These are phyloP conservation scores for Parietaria judaica DNA, from an alignment of 306 rosid genomes.

Conservation along the genomic window DNA sequence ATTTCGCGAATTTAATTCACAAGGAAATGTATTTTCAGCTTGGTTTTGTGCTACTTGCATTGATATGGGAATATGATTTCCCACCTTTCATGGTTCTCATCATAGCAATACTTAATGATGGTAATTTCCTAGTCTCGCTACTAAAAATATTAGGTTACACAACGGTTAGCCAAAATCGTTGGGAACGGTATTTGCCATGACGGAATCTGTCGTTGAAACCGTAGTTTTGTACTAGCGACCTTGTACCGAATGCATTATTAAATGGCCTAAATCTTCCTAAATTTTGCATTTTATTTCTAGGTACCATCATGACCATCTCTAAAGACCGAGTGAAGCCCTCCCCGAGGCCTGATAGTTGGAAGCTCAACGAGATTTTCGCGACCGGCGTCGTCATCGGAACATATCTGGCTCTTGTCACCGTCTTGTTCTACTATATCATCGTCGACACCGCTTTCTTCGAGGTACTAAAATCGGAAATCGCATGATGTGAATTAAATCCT, in stretches of 20 bases:
- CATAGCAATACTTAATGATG: slow-evolving; percentile 82
- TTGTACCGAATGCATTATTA: no score
- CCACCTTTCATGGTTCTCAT: slow-evolving; percentile 92
- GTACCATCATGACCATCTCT: slow-evolving; percentile 86
- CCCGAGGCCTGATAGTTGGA: slow-evolving; percentile 85
- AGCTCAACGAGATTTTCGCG: slow-evolving; percentile 75
- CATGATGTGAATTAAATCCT: background rate
- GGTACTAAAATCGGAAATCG: slow-evolving; percentile 23
- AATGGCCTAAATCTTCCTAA: background rate
- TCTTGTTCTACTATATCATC: slow-evolving; percentile 59
- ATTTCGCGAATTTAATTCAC: slow-evolving; percentile 3
- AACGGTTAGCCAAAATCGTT: no score
- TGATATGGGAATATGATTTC: slow-evolving; percentile 88
- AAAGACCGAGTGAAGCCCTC: slow-evolving; percentile 82
- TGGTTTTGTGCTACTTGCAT: slow-evolving; percentile 73
- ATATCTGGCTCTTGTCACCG: slow-evolving; percentile 73
- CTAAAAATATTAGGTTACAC: no score
- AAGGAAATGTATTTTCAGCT: slow-evolving; percentile 46
- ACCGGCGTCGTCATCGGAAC: slow-evolving; percentile 81
- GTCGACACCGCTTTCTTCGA: slow-evolving; percentile 63
- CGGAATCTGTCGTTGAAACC: no score
- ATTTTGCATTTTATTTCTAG: slow-evolving; percentile 22
- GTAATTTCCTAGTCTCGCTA: slow-evolving; percentile 28
- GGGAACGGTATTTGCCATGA: no score
- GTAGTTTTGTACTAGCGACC: no score